phyloP scores from a whole-genome alignment of 331 rosid genomes.

The Ulmus americana region DNA sequence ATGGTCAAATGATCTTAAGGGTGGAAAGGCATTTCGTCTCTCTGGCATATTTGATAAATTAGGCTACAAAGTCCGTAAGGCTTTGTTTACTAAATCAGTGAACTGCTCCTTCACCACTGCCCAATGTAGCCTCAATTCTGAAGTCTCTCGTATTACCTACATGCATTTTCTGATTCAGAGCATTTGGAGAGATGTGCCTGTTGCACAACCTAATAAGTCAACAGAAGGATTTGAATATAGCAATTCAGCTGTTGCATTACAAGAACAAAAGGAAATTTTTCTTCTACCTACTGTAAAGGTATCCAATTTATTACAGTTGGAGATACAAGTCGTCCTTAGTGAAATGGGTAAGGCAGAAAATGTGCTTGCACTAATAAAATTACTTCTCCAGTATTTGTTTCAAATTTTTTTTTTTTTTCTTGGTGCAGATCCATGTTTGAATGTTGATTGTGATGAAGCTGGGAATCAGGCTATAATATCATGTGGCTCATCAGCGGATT shows the following conservation, averaged over 20 bases:
- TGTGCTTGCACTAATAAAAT: conserved; percentile 16
- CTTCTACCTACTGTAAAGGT: conserved; percentile 85
- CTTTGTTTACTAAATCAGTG: conserved; percentile 47
- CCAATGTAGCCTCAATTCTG: conserved; percentile 51
- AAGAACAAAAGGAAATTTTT: conserved; percentile 73
- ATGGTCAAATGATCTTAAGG: conserved; percentile 79
- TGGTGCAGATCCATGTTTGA: conserved; percentile 46
- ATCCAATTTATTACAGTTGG: conserved; percentile 65
- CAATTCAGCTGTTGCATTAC: conserved; percentile 55
- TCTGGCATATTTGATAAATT: conserved; percentile 82
- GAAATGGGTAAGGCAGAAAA: conserved; percentile 60
- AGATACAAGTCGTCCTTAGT: conserved; percentile 64
- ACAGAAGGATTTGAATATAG: conserved; percentile 27
- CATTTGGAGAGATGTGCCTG: conserved; percentile 61
- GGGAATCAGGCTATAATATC: conserved; percentile 65
- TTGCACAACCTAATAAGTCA: conserved; percentile 45
- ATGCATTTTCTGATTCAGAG: conserved; percentile 84
- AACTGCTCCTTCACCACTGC: conserved; percentile 72
- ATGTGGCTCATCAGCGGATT: conserved; percentile 50
- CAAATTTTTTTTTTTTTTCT: neutral
- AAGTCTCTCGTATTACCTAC: conserved; percentile 35
- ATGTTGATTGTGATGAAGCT: conserved; percentile 34
- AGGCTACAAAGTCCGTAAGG: conserved; percentile 74
- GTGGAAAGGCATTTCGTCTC: conserved; percentile 80
- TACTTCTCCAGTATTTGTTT: neutral